Evolutionary conservation across 2,329 filamentous ascomycete genomes (phyloP), one percentile per base, ranked within the genome.

Genomic region (Ceratocystis ficicola): DNA sequence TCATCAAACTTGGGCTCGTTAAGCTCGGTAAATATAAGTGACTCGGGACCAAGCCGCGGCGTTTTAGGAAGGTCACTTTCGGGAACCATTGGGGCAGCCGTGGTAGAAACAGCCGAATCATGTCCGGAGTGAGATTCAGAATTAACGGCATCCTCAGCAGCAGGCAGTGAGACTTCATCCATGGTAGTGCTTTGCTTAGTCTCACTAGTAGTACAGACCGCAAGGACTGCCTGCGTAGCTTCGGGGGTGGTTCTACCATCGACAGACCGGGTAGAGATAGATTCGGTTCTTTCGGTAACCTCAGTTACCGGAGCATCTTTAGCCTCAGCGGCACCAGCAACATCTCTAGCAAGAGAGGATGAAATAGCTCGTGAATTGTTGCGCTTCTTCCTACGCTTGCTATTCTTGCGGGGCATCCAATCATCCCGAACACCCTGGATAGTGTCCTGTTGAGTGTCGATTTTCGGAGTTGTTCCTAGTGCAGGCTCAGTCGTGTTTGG

Each of bases 11-110:
- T 64, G 7, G 67, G 64, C 52, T 66, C 66, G 25, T 65, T 65
- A 15, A 65, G 36, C 28, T 66, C 66, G 17, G 32, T 46, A 17
- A 68, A 68, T 8, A 68, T 52, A 5, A 44, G 60, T 3, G 66
- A 65, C n/a, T 68, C 66, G 20, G 66, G 66, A 6, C 66, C 66
- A 25, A 68, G 63, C n/a, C 64, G 63, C 30, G 66, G 66, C 6
- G 66, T 68, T 22, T 61, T 65, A 15, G 57, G 65, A 5, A 65
- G 20, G 25, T 64, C 46, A 2, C 20, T 50, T 6, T 62, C 59
- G 28, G 46, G 30, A 5, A 46, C 48, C 30, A n/a, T 48, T 5
- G 15, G 62, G 10, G 17, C 20, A 15, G 25, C 41, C 50, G 41
- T 46, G 2, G 32, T 52, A 17, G 30, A 15, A 61, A 20, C 20